phyloP scores from a whole-genome alignment of 2,329 filamentous ascomycete species.

The Fusarium guadeloupense region DNA sequence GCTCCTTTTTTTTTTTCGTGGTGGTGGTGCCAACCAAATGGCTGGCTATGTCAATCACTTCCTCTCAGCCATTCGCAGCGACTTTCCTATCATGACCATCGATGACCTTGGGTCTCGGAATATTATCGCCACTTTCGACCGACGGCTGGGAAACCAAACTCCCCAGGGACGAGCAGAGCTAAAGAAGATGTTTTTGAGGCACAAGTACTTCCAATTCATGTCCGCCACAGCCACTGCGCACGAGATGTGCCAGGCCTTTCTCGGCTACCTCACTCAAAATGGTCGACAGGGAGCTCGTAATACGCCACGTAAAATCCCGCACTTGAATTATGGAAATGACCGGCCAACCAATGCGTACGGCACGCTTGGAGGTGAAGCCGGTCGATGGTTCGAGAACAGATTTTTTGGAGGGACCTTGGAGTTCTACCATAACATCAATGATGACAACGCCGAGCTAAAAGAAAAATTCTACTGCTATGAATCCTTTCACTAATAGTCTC shows the following conservation, averaged over 20 bases:
- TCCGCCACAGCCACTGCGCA: slow-evolving; percentile 4
- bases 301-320: slow-evolving; percentile 4
- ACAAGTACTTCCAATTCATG: slow-evolving; percentile 14
- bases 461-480: background rate
- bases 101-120: background rate
- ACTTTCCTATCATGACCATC: slow-evolving; percentile 1
- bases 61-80: background rate
- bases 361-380: slow-evolving; percentile 4
- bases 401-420: slow-evolving; percentile 21
- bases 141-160: background rate
- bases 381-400: slow-evolving; percentile 8
- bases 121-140: background rate
- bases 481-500: background rate
- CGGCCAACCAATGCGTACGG: background rate
- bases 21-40: background rate
- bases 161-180: background rate
- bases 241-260: slow-evolving; percentile 18
- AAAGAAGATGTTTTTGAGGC: background rate
- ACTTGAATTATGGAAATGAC: background rate
- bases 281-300: background rate
- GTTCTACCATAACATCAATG: slow-evolving; percentile 3
- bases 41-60: background rate
- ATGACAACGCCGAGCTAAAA: slow-evolving; percentile 8
- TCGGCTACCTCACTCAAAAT: slow-evolving; percentile 6
- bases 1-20: no score